These are phyloP conservation scores for Fusarium palustre DNA, from an alignment of 2,329 filamentous ascomycete species.

Conservation along the genomic window DNA sequence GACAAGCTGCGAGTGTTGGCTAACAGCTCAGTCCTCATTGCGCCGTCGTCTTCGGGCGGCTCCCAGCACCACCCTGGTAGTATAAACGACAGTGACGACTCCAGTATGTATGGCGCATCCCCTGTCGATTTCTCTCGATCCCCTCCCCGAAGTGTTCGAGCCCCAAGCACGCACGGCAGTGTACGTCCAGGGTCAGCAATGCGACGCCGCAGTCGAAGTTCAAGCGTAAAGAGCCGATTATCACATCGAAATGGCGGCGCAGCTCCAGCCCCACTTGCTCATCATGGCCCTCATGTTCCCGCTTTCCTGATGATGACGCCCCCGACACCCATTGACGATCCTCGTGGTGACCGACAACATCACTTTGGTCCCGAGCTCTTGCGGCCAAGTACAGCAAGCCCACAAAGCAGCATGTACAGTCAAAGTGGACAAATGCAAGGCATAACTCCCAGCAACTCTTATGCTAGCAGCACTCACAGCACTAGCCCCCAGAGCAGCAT, in stretches of 20 bases:
- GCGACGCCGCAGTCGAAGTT: constrained; percentile 63
- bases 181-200: constrained; percentile 56
- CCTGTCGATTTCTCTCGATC: constrained; percentile 70
- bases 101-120: constrained; percentile 64
- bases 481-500: constrained; percentile 36
- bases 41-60: constrained; percentile 56
- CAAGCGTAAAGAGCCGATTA: constrained; percentile 62
- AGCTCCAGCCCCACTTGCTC: constrained; percentile 34
- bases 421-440: constrained; percentile 19
- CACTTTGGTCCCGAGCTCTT: constrained; percentile 49
- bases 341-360: constrained; percentile 37
- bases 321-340: constrained; percentile 55
- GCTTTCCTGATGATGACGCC: constrained; percentile 62
- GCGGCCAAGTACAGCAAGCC: constrained; percentile 51
- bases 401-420: constrained; percentile 40
- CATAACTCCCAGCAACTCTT: constrained; percentile 28
- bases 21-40: constrained; percentile 76
- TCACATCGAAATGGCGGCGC: constrained; percentile 56
- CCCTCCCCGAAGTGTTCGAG: constrained; percentile 65
- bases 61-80: constrained; percentile 56
- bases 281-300: constrained; percentile 50
- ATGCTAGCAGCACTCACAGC: constrained; percentile 25
- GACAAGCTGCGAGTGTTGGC: constrained; percentile 84
- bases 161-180: constrained; percentile 61
- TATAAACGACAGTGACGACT: constrained; percentile 67